Evolutionary conservation across 2,329 filamentous ascomycete genomes (phyloP).

Genomic region (Paradendryphiella salina): DNA sequence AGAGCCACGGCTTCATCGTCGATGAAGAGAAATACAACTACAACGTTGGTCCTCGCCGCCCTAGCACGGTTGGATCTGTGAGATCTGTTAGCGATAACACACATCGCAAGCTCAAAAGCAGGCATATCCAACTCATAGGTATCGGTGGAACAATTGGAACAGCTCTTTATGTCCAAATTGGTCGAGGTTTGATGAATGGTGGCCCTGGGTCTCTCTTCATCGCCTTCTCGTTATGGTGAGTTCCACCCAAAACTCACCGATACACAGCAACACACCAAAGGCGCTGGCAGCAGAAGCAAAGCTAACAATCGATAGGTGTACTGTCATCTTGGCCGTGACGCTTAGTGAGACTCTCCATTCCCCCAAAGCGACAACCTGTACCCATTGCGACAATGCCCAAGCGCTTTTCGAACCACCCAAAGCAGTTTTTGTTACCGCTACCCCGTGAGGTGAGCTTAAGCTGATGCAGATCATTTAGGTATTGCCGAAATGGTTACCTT

Average conservation of each 20-base stretch:
- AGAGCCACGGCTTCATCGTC: slow-evolving; percentile 15
- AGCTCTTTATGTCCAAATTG: slow-evolving; percentile 54
- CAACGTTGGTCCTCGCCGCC: slow-evolving; percentile 29
- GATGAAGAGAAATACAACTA: slow-evolving; percentile 37
- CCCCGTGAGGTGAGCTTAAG: slow-evolving; percentile 12
- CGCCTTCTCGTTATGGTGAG: slow-evolving; percentile 52
- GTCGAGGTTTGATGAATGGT: slow-evolving; percentile 51
- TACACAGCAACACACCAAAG: not conserved
- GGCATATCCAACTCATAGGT: slow-evolving; percentile 55
- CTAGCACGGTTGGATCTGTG: slow-evolving; percentile 33
- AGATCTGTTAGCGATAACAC: slow-evolving; percentile 46
- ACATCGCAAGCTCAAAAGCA: slow-evolving; percentile 51
- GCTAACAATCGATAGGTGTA: slow-evolving; percentile 40
- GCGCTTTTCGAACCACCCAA: slow-evolving; percentile 19
- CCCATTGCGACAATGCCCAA: slow-evolving; percentile 28
- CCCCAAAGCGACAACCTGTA: slow-evolving; percentile 24
- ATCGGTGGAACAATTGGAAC: slow-evolving; percentile 54
- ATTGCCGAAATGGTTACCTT: slow-evolving; percentile 79
- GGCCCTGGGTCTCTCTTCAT: slow-evolving; percentile 53
- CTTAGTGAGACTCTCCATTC: slow-evolving; percentile 40
- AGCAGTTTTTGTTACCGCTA: slow-evolving; percentile 2
- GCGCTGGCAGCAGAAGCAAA: not conserved
- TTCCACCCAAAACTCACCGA: slow-evolving; percentile 1
- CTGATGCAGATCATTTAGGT: slow-evolving; percentile 37
- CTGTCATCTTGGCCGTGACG: slow-evolving; percentile 49